Base-by-base conservation (phyloP, 2,329 filamentous ascomycete species). In the Sarocladium oryzae region DNA sequence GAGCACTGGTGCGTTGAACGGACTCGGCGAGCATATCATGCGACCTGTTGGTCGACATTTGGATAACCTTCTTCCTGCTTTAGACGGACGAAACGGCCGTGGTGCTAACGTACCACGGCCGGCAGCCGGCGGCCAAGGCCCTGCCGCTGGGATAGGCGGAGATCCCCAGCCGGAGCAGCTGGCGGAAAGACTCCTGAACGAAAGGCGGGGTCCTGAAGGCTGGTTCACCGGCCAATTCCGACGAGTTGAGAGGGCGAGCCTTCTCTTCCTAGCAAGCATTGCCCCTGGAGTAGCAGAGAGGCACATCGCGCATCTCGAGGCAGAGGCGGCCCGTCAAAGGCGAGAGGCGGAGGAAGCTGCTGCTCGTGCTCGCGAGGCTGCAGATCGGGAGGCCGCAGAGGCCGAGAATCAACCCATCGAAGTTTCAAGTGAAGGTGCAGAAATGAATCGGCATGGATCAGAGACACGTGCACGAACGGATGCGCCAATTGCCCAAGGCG, bases 191-290 rank as follows among this genome's bases (percentile, higher is more conserved):
- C 62, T 85, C 7, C 65, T 84, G 2, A 75, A 58, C n/a, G 59
- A 68, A 49, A 62, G 60, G 13, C 62, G 58, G 26, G 60, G 56
- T 3, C 63, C 58, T 3, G 62, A 62, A 20, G 59, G 56, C 11
- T 70, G 68, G 68, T 36, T 69, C 23, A 35, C 60, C 10, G 57
- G 57, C 8, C 75, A 78, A 52, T 63, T 77, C 4, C 71, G 81
- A 52, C 69, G 79, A 10, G 59, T 80, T 6, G 81, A 86, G 64
- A 75, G 82, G 55, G 77, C 81, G 16, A 72, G 78, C 0, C 72
- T 85, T 15, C 68, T 86, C 21, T 85, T 86, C 58, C 67, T 86
- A 20, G 82, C 82, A 18, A 86, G 82, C 60, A 75, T 86, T 54
- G 79, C 82, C 2, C 82, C 82, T 1, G 82, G 82, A 9, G 75